Conservation (phyloP, 106 monocot species). For the Amphibolis antarctica region DNA sequence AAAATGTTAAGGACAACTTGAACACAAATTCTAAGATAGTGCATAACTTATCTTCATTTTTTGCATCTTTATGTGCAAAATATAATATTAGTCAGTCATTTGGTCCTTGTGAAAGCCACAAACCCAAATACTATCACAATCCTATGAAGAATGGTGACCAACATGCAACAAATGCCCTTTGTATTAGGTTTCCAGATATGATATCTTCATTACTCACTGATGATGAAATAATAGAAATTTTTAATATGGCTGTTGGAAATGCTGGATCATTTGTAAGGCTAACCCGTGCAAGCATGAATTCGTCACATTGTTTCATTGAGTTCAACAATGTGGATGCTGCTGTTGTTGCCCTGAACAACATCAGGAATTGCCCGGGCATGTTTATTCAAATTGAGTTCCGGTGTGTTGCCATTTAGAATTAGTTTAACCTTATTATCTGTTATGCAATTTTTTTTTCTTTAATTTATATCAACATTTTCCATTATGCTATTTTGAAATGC, state of each 20-base stretch:
- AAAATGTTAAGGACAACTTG: slow-evolving; percentile 7
- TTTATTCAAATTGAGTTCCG: slow-evolving; percentile 26
- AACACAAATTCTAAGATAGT: slow-evolving; percentile 9
- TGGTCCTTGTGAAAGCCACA: slow-evolving; percentile 4
- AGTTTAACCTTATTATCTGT: neutral
- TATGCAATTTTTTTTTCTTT: neutral
- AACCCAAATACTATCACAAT: slow-evolving; percentile 1
- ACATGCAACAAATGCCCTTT: slow-evolving; percentile 16
- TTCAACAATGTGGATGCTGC: slow-evolving; percentile 28
- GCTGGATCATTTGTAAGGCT: slow-evolving; percentile 22
- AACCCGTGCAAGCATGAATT: slow-evolving; percentile 8
- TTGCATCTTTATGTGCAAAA: slow-evolving; percentile 23
- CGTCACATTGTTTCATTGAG: slow-evolving; percentile 18
- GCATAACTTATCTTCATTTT: slow-evolving; percentile 22
- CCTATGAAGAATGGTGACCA: slow-evolving; percentile 9
- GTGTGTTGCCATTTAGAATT: neutral
- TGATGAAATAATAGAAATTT: slow-evolving; percentile 22
- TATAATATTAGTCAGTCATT: slow-evolving; percentile 16
- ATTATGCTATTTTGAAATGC: neutral
- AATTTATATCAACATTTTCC: neutral
- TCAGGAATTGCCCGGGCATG: slow-evolving; percentile 19
- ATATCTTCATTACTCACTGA: slow-evolving; percentile 9
- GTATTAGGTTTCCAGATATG: slow-evolving; percentile 13
- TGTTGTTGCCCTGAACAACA: slow-evolving; percentile 14
- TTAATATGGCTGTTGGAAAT: slow-evolving; percentile 23